Conservation (phyloP, 495 filamentous ascomycete species). For the Neurospora sp. region DNA sequence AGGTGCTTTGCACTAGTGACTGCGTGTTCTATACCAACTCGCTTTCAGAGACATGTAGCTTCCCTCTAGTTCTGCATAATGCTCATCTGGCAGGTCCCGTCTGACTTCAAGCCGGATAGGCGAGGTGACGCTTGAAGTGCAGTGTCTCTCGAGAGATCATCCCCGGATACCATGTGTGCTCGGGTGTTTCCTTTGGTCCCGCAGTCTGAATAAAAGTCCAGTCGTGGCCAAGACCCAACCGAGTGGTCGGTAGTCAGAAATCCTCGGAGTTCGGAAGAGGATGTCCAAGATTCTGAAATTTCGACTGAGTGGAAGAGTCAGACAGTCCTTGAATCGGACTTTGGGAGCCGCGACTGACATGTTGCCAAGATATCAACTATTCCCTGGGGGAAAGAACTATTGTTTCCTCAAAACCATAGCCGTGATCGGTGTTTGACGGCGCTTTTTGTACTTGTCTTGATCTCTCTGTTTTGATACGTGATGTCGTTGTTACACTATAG, state of each 20-base stretch:
- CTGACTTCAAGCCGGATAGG: not conserved
- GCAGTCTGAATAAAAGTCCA: not conserved
- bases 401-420: not conserved
- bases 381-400: not conserved
- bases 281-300: not conserved
- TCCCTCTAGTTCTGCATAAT: not conserved
- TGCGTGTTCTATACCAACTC: not conserved
- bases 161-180: not conserved
- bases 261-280: not conserved
- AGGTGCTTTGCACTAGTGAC: not conserved
- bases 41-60: not conserved
- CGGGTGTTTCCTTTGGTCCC: not conserved
- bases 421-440: not conserved
- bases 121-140: not conserved
- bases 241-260: not conserved
- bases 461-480: not conserved
- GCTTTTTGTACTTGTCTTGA: not conserved
- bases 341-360: not conserved
- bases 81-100: not conserved
- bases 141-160: not conserved
- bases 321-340: not conserved
- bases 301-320: not conserved
- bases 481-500: not conserved
- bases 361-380: not conserved
- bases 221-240: not conserved